Evolutionary conservation across 2,329 filamentous ascomycete genomes (phyloP).

Genomic region (Capronia epimyces): DNA sequence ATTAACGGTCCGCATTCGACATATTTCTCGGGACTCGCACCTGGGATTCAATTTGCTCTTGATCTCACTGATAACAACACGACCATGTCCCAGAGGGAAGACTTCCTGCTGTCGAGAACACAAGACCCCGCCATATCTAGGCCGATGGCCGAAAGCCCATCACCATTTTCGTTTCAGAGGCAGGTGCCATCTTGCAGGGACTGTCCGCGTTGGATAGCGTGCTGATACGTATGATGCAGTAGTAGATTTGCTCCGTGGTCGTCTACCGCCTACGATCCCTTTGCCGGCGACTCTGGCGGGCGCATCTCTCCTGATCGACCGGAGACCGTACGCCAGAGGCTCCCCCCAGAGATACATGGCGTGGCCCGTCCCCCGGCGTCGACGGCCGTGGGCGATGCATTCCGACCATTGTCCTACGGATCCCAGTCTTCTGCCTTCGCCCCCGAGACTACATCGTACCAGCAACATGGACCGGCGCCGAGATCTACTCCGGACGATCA

Average conservation of each 20-base stretch:
- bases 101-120: conserved; percentile 13
- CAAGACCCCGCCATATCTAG: conserved; percentile 12
- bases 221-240: conserved; percentile 4
- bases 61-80: conserved; percentile 19
- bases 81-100: conserved; percentile 19
- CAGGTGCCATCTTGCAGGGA: background rate
- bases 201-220: background rate
- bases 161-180: conserved; percentile 16
- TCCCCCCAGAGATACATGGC: conserved; percentile 22
- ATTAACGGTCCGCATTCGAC: conserved; percentile 19
- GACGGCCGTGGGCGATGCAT: conserved; percentile 18
- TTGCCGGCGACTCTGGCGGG: conserved; percentile 18
- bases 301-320: conserved; percentile 22
- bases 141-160: conserved; percentile 9
- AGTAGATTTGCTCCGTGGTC: conserved; percentile 20
- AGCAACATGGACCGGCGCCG: conserved; percentile 12
- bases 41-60: conserved; percentile 24
- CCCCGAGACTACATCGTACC: conserved; percentile 18
- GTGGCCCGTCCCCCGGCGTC: conserved; percentile 13
- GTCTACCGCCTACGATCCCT: conserved; percentile 19
- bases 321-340: conserved; percentile 20
- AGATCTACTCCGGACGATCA: conserved; percentile 22
- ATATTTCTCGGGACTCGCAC: conserved; percentile 19
- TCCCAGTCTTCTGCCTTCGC: conserved; percentile 20
- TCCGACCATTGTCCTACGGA: conserved; percentile 20